Base-by-base conservation (phyloP, 2,329 filamentous ascomycete genomes). In the Talaromyces atroroseus region DNA sequence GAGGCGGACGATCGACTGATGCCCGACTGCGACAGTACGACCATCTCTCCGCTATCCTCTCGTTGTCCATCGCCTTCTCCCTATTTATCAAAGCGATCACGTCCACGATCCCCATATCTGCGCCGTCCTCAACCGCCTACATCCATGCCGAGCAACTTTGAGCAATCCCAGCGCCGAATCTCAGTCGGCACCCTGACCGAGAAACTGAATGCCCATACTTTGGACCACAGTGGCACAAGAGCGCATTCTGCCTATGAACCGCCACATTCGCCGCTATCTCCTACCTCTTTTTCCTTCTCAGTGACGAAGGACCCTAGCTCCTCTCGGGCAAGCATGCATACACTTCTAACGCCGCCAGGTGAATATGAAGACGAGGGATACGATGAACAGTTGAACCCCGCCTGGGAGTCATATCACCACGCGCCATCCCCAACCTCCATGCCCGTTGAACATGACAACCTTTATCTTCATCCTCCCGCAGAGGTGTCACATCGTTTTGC, bases 341-440 rank as follows among this genome's bases (percentile, higher is more conserved):
- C 69, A 45, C 61, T 72, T 58, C 62, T 73, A 20, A 73, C 71
- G 1, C 69, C 70, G 3, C 70, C 71, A 6, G 70, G 71, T 20
- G 71, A 72, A 59, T 67, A 68, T n/a, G 69, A 72, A 47, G 69
- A 71, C n/a, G 67, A 71, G 40, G 65, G 66, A 44, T 65, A 63
- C 29, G 64, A 62, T 60, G 77, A 77, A 68, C 87, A 84, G 49
- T 76, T 76, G 5, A 23, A 32, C 40, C 29, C 52, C 5, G 50
- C 77, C 72, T 57, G 92, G 80, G 63, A 83, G 78, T 63, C 85
- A 80, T 58, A 86, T 89, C 56, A 85, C 83, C 61, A 74, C 59
- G 1, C 40, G 3, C 44, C 52, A 10, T 66, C 60, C 50, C 65
- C 62, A 62, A 69, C 68, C 0, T 70, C 64, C 21, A 63, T 63